These are phyloP conservation scores for Salix dunnii DNA, from an alignment of 345 rosid species.

Conservation along the genomic window DNA sequence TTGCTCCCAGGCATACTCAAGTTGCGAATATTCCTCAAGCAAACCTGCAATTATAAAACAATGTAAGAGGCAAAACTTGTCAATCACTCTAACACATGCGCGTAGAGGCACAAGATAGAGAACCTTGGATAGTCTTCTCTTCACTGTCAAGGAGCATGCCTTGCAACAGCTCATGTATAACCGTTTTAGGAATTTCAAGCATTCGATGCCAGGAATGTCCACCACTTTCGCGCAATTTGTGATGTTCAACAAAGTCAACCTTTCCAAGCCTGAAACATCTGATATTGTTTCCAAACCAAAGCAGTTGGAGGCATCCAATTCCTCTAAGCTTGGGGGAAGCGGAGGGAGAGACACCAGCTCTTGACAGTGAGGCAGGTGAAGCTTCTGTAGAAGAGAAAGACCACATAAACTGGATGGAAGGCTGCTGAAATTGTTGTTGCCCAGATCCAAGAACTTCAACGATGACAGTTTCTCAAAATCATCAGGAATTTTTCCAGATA, in stretches of 20 bases:
- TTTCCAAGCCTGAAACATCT: conserved; percentile 35
- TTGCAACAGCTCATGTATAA: conserved; percentile 41
- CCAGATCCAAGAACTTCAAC: conserved; percentile 32
- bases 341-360: conserved; percentile 43
- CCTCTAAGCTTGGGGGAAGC: conserved; percentile 42
- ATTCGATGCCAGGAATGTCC: conserved; percentile 48
- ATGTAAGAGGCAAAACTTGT: not conserved
- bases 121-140: conserved; percentile 47
- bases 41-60: conserved; percentile 30
- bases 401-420: conserved; percentile 50
- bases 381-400: conserved; percentile 36
- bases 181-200: conserved; percentile 31
- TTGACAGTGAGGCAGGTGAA: conserved; percentile 30
- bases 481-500: conserved; percentile 43
- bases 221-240: conserved; percentile 40
- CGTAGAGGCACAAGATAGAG: not conserved
- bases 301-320: conserved; percentile 39
- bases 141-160: conserved; percentile 29
- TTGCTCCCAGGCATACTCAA: conserved; percentile 58
- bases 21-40: conserved; percentile 36
- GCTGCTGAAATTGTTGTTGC: conserved; percentile 37
- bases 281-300: conserved; percentile 26
- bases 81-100: not conserved
- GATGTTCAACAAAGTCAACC: conserved; percentile 27
- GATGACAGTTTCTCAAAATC: conserved; percentile 43